Conservation (phyloP, 2,329 filamentous ascomycete species). For the Colletotrichum higginsianum region DNA sequence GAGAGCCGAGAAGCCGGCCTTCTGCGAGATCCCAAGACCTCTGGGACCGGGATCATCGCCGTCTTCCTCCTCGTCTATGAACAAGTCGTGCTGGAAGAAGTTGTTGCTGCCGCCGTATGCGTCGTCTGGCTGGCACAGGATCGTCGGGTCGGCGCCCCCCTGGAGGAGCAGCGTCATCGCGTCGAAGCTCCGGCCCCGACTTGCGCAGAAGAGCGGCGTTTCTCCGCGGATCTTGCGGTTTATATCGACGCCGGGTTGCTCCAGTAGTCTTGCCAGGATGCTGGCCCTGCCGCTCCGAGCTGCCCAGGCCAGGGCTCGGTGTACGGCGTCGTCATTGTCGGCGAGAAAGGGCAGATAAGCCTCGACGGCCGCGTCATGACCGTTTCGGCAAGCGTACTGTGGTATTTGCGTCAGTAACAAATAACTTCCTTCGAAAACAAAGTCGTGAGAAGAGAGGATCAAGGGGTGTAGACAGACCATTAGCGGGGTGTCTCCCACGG, state of each 20-base stretch:
- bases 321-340: constrained; percentile 43
- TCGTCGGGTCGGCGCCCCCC: constrained; percentile 44
- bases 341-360: constrained; percentile 48
- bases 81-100: too few species aligned
- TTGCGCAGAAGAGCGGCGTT: constrained; percentile 39
- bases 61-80: not conserved
- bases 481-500: constrained; percentile 48
- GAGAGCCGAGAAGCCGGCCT: not conserved
- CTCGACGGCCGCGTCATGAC: constrained; percentile 48
- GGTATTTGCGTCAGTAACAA: not conserved
- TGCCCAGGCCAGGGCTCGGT: constrained; percentile 50
- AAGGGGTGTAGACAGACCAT: constrained; percentile 29
- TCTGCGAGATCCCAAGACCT: not conserved
- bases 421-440: too few species aligned
- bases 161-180: constrained; percentile 42
- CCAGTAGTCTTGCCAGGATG: constrained; percentile 49
- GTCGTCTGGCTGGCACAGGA: not conserved
- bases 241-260: constrained; percentile 50
- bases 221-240: constrained; percentile 47
- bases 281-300: constrained; percentile 40
- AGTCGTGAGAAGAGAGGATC: too few species aligned
- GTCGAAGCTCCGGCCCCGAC: not conserved
- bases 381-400: constrained; percentile 48
- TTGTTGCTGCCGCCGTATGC: not conserved
- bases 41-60: not conserved